Evolutionary conservation across 148 eudicot genomes (phyloP).

Genomic region (Chenopodium album): DNA sequence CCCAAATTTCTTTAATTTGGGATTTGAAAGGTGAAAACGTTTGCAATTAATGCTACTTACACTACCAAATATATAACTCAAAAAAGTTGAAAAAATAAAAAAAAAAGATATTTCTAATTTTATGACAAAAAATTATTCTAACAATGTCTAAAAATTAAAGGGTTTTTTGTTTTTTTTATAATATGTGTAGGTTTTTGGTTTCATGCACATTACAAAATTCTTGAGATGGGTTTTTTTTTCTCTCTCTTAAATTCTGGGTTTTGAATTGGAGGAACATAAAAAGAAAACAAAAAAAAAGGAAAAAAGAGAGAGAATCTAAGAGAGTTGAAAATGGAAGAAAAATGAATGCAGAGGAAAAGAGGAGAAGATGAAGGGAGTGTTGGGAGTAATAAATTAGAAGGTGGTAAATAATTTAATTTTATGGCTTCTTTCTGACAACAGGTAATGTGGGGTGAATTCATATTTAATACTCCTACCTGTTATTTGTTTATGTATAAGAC

Average conservation of each 20-base stretch:
- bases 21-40: slow-evolving; percentile 10
- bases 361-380: neutral
- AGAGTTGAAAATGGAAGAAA: too few species aligned
- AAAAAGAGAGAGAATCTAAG: too few species aligned
- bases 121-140: slow-evolving; percentile 24
- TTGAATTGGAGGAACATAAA: neutral
- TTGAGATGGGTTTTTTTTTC: neutral
- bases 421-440: neutral
- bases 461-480: neutral
- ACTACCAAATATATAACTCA: slow-evolving; percentile 3
- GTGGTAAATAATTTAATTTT: neutral
- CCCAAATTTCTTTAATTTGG: neutral
- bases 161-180: neutral
- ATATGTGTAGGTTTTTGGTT: neutral
- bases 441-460: neutral
- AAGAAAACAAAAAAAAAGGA: neutral
- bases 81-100: neutral
- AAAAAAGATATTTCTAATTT: slow-evolving; percentile 3
- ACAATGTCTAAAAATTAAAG: neutral
- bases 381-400: neutral
- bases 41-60: slow-evolving; percentile 21
- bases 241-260: too few species aligned
- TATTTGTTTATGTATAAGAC: too few species aligned
- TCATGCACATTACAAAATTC: slow-evolving; percentile 1
- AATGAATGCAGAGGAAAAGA: too few species aligned